Percentiles rank a stretch among this genome's conserved stretches.
Evolutionary conservation across 2,329 filamentous ascomycete species (phyloP).

Genomic region (Chaetomium olivaceum): DNA sequence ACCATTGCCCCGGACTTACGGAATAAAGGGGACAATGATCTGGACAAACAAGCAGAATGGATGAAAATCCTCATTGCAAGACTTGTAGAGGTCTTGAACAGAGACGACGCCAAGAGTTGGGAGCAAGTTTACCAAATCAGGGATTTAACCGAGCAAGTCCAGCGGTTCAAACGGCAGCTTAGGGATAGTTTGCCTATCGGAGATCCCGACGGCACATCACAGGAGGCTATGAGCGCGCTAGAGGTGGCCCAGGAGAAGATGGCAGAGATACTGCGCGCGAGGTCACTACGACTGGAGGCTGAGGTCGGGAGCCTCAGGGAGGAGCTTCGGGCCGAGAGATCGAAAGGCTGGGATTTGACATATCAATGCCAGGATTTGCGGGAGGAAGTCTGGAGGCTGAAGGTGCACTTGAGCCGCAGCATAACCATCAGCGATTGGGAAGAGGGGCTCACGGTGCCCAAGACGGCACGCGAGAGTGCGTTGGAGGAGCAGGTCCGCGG

Average conservation of each 20-base stretch:
- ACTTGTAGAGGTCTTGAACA: neutral
- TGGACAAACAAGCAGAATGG: neutral
- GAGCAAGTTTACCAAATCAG: neutral
- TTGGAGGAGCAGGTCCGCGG: neutral
- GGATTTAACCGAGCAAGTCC: neutral
- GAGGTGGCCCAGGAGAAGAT: neutral
- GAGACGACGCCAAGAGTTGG: neutral
- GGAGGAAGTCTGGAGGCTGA: slow-evolving; percentile 1
- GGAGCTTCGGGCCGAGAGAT: neutral
- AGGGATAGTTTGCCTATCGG: neutral
- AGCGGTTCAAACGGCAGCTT: neutral
- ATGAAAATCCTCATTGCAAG: neutral
- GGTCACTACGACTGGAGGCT: neutral
- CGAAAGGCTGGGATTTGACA: neutral
- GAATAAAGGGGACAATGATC: neutral
- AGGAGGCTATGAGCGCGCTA: neutral
- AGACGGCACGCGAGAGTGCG: neutral
- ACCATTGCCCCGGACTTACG: neutral
- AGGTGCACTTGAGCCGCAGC: neutral
- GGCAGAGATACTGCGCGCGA: neutral
- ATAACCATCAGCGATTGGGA: neutral
- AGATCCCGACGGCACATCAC: neutral
- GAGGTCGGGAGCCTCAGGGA: neutral
- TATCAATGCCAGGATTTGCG: neutral
- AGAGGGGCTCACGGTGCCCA: neutral